phyloP scores from a whole-genome alignment of 2,329 filamentous ascomycete species.

The Xylariales sp. region DNA sequence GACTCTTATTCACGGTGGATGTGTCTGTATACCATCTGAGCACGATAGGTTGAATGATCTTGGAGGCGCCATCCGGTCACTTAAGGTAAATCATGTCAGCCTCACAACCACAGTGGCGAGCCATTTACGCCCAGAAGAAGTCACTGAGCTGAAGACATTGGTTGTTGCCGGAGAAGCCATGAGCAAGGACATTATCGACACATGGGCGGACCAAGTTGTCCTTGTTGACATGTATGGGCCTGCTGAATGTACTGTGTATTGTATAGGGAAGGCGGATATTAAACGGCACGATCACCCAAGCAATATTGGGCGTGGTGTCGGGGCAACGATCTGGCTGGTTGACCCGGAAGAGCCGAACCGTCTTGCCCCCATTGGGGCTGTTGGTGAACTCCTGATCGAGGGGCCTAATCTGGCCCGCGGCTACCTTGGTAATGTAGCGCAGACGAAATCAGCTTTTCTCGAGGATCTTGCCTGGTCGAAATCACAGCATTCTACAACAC shows the following conservation, averaged over 20 bases:
- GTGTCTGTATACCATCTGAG: background rate
- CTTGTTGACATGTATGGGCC: background rate
- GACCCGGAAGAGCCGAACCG: background rate
- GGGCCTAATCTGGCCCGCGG: background rate
- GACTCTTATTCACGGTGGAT: background rate
- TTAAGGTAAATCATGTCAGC: background rate
- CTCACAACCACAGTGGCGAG: background rate
- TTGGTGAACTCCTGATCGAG: constrained; percentile 1
- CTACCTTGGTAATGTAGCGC: background rate
- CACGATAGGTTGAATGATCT: background rate
- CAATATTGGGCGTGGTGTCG: background rate
- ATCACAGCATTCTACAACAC: background rate
- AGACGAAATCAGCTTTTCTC: background rate
- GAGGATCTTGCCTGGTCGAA: constrained; percentile 9
- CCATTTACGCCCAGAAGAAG: background rate
- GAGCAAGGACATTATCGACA: background rate
- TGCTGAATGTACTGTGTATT: background rate
- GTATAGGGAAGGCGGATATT: background rate
- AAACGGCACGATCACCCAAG: background rate
- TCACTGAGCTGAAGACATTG: background rate
- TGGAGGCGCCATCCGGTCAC: background rate
- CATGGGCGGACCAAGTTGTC: background rate
- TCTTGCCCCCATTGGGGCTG: background rate
- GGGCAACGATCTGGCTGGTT: background rate
- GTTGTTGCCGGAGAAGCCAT: background rate